phyloP scores from a whole-genome alignment of 495 filamentous ascomycete species.

The Podospora tetraspora region DNA sequence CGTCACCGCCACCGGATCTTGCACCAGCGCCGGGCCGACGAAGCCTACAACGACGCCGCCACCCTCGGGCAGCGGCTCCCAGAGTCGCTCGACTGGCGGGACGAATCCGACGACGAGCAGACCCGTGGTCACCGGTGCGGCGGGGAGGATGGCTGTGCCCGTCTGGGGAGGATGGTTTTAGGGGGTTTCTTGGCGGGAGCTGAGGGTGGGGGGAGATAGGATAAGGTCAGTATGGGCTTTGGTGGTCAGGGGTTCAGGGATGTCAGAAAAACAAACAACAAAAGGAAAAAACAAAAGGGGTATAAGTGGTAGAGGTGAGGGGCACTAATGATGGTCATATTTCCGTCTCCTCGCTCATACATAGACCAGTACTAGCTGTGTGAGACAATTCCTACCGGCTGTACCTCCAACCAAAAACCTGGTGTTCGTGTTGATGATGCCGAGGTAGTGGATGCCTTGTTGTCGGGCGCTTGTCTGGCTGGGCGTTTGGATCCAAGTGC shows the following conservation, averaged over 20 bases:
- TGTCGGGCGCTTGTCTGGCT: background rate
- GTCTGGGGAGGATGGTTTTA: background rate
- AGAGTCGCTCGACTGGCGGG: background rate
- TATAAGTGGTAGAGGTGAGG: background rate
- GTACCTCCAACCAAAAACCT: background rate
- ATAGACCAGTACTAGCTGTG: background rate
- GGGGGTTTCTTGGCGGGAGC: background rate
- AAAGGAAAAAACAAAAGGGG: background rate
- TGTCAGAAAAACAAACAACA: background rate
- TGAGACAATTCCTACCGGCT: background rate
- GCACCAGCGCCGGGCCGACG: background rate
- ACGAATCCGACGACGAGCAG: background rate
- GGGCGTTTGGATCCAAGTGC: background rate
- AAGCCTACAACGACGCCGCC: background rate
- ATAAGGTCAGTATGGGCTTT: background rate
- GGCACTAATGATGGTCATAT: background rate
- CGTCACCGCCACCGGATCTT: conserved; percentile 2
- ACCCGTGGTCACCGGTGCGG: background rate
- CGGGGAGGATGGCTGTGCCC: background rate
- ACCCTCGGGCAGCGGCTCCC: background rate
- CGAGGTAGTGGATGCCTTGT: background rate
- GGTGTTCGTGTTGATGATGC: too few relatives aligned
- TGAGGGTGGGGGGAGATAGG: background rate
- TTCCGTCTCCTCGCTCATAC: background rate
- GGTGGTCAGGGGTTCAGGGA: background rate